Base-by-base conservation (phyloP, 2,329 filamentous ascomycete species). In the Talaromyces piceae region DNA sequence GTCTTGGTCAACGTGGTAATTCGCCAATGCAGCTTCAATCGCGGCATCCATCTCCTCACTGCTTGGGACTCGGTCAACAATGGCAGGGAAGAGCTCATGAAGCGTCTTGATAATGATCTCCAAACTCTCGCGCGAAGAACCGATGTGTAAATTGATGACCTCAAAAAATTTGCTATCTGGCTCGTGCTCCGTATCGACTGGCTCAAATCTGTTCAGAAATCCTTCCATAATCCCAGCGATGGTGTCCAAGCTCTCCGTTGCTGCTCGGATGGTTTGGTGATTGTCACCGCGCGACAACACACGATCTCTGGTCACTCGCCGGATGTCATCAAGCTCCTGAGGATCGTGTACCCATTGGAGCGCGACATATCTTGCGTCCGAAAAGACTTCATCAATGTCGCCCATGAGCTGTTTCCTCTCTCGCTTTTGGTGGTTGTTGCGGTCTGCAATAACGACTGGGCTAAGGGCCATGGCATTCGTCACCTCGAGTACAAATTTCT, bases 251-350 rank as follows among this genome's bases (percentile, higher is more conserved):
- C 86, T 80, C 51, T 87, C 86, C 43, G 81, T 86, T n/a, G 73
- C 76, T 9, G 91, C 91, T 62, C 93, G 90, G 54, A 98, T 97
- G 0, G 93, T 98, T 71, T 98, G 93, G 67, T 98, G 93, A 63
- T 97, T 97, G 67, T 98, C 90, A 12, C 93, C 93, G 20, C 93
- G 86, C 5, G 82, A 78, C 18, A 96, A 73, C 1, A 98, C 88
- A 46, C 93, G 84, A 56, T 84, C 79, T 52, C 82, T 84, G 1
- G 90, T 95, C 23, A 91, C 77, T 51, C 80, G 74, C 41, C 87
- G 81, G 55, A 97, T 88, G 27, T 80, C 75, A 46, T 87, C 78
- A 6, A 93, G 79, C 57, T 88, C 74, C 55, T 75, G 76, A 1
- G 73, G 73, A 52, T 90, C 81, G 63, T 97, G 93, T 5, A 88